phyloP scores from a whole-genome alignment of 495 filamentous ascomycete genomes.

The Talaromyces proteolyticus region DNA sequence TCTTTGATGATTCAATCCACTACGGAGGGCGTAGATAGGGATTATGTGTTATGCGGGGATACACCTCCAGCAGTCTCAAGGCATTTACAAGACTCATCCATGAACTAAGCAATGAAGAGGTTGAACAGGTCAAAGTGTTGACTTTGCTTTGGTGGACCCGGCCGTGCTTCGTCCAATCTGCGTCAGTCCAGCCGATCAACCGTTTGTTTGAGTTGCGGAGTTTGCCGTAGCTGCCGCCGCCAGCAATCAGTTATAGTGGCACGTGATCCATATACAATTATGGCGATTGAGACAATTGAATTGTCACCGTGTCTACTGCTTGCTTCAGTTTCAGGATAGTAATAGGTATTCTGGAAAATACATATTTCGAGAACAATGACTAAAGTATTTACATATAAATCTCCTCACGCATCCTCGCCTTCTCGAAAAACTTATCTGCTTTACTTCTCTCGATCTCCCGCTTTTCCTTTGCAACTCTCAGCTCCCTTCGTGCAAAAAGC shows the following conservation, averaged over 20 bases:
- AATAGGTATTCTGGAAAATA: not conserved
- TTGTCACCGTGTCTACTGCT: too few species aligned
- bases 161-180: too few species aligned
- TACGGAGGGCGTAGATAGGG: conserved; percentile 56
- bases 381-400: conserved; percentile 16
- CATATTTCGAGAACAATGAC: too few species aligned
- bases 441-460: conserved; percentile 23
- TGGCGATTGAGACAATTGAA: too few species aligned
- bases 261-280: not conserved
- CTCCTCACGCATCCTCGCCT: conserved; percentile 24
- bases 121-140: conserved; percentile 57
- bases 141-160: conserved; percentile 46
- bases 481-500: conserved; percentile 22
- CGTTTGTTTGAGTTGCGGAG: not conserved
- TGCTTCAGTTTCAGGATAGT: too few species aligned
- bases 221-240: not conserved
- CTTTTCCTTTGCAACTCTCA: conserved; percentile 27
- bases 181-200: too few species aligned
- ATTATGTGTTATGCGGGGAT: not conserved
- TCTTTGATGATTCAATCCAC: conserved; percentile 66
- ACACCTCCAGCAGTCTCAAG: conserved; percentile 20
- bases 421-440: conserved; percentile 28
- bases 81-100: too few species aligned
- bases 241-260: not conserved
- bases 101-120: too few species aligned